A percentile compares a stretch with the other conserved stretches of the same genome.
Evolutionary conservation across 2,329 filamentous ascomycete genomes (phyloP).

Genomic region (Cladosporium sp.): DNA sequence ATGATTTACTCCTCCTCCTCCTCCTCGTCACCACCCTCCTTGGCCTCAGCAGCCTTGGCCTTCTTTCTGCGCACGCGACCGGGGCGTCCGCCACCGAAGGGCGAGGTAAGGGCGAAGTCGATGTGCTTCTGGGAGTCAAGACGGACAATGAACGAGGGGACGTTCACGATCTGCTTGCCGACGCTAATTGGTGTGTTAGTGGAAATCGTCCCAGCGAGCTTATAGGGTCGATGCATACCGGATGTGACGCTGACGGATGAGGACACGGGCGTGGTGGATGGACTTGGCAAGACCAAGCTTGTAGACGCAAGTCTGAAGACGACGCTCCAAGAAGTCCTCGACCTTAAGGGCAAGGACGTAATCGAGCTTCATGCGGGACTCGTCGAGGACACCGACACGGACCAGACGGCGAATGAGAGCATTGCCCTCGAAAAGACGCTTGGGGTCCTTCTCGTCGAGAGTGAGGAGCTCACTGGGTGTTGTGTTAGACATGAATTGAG

Average conservation of each 20-base stretch:
- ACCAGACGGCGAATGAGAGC: constrained; percentile 99
- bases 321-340: constrained; percentile 99
- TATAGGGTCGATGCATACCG: constrained; percentile 51
- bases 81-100: constrained; percentile 94
- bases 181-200: constrained; percentile 57
- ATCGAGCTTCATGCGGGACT: constrained; percentile 99
- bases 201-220: constrained; percentile 12
- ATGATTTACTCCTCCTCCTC: constrained; percentile 55
- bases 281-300: constrained; percentile 99
- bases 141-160: constrained; percentile 98
- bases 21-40: constrained; percentile 76
- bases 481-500: constrained; percentile 20
- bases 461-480: constrained; percentile 89
- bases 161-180: constrained; percentile 99
- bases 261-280: constrained; percentile 99
- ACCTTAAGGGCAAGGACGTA: constrained; percentile 97
- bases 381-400: constrained; percentile 98
- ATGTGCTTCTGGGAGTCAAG: constrained; percentile 99
- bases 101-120: constrained; percentile 96
- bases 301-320: constrained; percentile 99
- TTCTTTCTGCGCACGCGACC: constrained; percentile 99
- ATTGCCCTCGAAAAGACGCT: constrained; percentile 99
- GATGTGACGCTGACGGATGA: constrained; percentile 99
- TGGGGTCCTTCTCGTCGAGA: constrained; percentile 99
- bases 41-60: constrained; percentile 91